Evolutionary conservation across 2,329 filamentous ascomycete genomes (phyloP).

Genomic region (Fusarium sp.): DNA sequence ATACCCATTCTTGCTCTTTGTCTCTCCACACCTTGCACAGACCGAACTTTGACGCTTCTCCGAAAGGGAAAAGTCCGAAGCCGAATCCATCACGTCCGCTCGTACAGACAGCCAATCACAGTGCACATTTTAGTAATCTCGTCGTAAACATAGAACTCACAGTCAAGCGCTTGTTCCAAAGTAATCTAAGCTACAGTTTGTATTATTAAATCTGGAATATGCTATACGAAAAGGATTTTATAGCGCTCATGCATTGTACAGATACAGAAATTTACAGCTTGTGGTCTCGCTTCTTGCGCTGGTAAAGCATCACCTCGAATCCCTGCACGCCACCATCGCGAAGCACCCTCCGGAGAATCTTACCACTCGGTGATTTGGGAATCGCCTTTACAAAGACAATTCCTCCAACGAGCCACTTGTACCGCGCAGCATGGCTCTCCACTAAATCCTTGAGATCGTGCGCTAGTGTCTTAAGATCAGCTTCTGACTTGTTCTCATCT

Average conservation of each 20-base stretch:
- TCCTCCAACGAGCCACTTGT: slow-evolving; percentile 77
- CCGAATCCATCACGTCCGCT: background rate
- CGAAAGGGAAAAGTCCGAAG: slow-evolving; percentile 23
- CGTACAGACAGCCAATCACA: slow-evolving; percentile 44
- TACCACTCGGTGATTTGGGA: slow-evolving; percentile 74
- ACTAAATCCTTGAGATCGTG: slow-evolving; percentile 68
- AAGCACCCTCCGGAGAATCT: slow-evolving; percentile 59
- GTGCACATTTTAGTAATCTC: slow-evolving; percentile 48
- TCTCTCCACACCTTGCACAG: slow-evolving; percentile 24
- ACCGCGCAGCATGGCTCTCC: slow-evolving; percentile 67
- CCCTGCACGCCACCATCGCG: slow-evolving; percentile 53
- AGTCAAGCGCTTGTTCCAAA: background rate
- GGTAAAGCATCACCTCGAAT: slow-evolving; percentile 44
- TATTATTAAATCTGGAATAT: background rate
- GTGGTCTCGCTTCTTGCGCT: slow-evolving; percentile 40
- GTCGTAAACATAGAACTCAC: slow-evolving; percentile 36
- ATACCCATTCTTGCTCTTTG: slow-evolving; percentile 27
- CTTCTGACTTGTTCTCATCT: slow-evolving; percentile 42
- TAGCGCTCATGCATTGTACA: background rate
- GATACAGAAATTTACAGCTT: slow-evolving; percentile 19
- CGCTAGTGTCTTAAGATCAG: slow-evolving; percentile 57
- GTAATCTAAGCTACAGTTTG: background rate
- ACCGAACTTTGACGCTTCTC: slow-evolving; percentile 16
- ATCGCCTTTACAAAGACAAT: slow-evolving; percentile 75
- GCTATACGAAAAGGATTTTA: background rate